Base-by-base conservation (phyloP, 805 yeast species). In the Teunomyces funiuensis region DNA sequence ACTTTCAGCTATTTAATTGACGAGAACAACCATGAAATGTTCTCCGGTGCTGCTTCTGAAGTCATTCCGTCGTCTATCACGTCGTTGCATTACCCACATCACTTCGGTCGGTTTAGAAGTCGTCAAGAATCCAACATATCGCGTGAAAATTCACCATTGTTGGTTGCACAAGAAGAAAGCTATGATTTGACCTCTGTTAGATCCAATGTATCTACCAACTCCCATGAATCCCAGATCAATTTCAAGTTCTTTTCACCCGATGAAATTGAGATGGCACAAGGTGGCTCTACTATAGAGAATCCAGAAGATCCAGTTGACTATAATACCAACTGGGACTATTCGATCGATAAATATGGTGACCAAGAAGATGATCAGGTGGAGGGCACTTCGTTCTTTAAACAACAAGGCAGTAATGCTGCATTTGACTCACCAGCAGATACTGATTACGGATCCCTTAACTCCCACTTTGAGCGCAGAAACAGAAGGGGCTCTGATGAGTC, bases 231-330 rank as follows among this genome's bases (percentile, higher is more conserved):
- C 6, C 59, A 54, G 28, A 54, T 57, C 10, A 71, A 82, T 41
- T 91, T 93, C 66, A 77, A 80, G 46, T 91, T 90, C 59, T 91
- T 91, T 63, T 80, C 91, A 8, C 72, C 84, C 3, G 88, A 85
- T 42, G 93, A 88, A 50, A 83, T 91, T 34, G 90, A 85, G 53
- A 71, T 76, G 38, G 97, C 98, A 0, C 93, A 86, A 40, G 97
- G 97, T 36, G 75, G 91, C 1, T 86, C 97, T 2, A 83, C 91
- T 2, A 58, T 83, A 50, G 86, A 82, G 46, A 75, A 78, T 51
- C 71, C 75, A 2, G 68, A 63, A 23, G 70, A 74, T 23, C 74
- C 77, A 0, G 77, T 85, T 16, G 93, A 85, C 56, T 85, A 82
- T 54, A 83, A 85, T 55, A 81, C 87, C 6, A 73, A 79, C 50